Evolutionary conservation across 2,329 filamentous ascomycete species (phyloP).

Genomic region (Fusarium globosum): DNA sequence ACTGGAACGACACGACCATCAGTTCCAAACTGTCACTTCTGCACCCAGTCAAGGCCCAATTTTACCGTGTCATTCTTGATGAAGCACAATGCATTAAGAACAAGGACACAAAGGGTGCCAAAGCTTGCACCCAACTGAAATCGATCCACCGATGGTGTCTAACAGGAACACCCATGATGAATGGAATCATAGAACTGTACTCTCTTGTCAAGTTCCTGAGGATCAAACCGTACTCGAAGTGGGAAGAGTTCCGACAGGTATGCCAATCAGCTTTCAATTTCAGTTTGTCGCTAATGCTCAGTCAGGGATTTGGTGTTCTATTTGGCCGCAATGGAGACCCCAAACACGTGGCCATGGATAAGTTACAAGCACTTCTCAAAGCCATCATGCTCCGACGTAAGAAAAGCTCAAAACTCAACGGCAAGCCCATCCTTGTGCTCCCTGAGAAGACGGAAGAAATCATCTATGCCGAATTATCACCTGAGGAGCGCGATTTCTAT

Average conservation of each 20-base stretch:
- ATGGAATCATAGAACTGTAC: constrained; percentile 80
- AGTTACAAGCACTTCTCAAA: constrained; percentile 80
- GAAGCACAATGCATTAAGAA: constrained; percentile 90
- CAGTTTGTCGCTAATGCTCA: background rate
- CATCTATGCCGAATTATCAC: constrained; percentile 76
- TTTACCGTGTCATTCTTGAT: constrained; percentile 85
- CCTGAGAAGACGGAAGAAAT: constrained; percentile 81
- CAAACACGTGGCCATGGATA: constrained; percentile 72
- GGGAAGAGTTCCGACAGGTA: constrained; percentile 69
- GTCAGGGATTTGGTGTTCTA: constrained; percentile 56
- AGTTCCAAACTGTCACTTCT: constrained; percentile 65
- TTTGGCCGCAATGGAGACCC: constrained; percentile 59
- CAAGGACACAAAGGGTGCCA: constrained; percentile 75
- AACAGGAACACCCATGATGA: constrained; percentile 91
- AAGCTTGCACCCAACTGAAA: constrained; percentile 73
- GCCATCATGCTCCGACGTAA: constrained; percentile 85
- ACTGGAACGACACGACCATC: constrained; percentile 52
- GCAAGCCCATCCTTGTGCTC: constrained; percentile 81
- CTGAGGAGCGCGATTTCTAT: constrained; percentile 82
- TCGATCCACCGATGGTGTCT: constrained; percentile 83
- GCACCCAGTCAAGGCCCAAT: constrained; percentile 68
- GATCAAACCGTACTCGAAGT: constrained; percentile 78
- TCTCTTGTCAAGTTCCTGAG: constrained; percentile 81
- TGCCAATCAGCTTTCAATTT: constrained; percentile 36
- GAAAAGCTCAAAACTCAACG: constrained; percentile 82